phyloP scores from a whole-genome alignment of 225 moss, liverwort and hornwort genomes.

The Pseudoscleropodium purum region DNA sequence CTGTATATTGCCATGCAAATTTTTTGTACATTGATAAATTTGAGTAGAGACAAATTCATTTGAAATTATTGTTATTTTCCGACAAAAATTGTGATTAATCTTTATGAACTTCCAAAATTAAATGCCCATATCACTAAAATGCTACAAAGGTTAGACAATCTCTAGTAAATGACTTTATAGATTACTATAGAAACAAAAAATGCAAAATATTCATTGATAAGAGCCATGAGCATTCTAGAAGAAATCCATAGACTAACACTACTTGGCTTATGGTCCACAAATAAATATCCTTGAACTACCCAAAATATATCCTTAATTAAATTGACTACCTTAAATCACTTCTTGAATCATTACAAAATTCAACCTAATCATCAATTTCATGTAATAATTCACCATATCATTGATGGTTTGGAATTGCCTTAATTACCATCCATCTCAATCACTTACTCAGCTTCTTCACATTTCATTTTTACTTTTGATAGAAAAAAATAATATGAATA shows the following conservation, averaged over 20 bases:
- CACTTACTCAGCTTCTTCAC: neutral
- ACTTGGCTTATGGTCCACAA: neutral
- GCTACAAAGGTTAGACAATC: fast-evolving
- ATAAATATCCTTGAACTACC: neutral
- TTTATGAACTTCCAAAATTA: neutral
- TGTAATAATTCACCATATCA: neutral
- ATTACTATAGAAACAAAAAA: neutral
- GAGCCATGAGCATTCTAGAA: neutral
- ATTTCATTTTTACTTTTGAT: neutral
- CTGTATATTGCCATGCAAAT: neutral
- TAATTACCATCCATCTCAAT: neutral
- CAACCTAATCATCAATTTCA: neutral
- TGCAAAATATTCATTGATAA: too few relatives aligned
- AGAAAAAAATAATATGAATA: fast-evolving
- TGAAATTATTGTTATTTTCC: neutral
- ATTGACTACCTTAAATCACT: neutral
- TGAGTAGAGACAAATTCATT: neutral
- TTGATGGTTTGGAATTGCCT: neutral
- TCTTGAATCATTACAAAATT: neutral
- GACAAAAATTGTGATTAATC: neutral
- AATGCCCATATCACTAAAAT: neutral
- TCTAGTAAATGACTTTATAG: fast-evolving
- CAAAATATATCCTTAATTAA: neutral
- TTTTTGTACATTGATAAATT: neutral
- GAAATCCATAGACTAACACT: neutral